Percentiles rank a stretch among this genome's conserved stretches.
Evolutionary conservation across 768 basidiomycete genomes (phyloP).

Genomic region (Lactarius trivialis): DNA sequence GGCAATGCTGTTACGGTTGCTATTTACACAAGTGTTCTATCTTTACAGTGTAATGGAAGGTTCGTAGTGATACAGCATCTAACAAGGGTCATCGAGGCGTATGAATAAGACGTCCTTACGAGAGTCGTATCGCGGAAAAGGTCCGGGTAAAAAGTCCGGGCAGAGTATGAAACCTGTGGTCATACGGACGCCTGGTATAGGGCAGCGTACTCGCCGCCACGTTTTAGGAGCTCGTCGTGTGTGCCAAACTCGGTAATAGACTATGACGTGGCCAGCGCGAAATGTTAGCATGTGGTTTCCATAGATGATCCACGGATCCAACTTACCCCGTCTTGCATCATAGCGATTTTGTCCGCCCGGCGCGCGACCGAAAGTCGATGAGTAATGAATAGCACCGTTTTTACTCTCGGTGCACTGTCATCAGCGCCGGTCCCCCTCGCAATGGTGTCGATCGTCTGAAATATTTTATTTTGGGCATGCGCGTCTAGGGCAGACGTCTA

Average conservation of each 20-base stretch:
- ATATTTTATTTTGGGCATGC: slow-evolving; percentile 72
- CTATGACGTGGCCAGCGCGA: slow-evolving; percentile 12
- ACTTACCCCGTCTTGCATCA: slow-evolving; percentile 72
- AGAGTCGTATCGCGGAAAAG: background rate
- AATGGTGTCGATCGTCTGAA: slow-evolving; percentile 64
- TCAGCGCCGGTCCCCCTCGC: slow-evolving; percentile 48
- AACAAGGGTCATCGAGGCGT: background rate
- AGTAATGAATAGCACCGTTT: slow-evolving; percentile 79
- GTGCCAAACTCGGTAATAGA: slow-evolving; percentile 28
- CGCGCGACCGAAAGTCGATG: slow-evolving; percentile 77
- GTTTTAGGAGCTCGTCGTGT: slow-evolving; percentile 26
- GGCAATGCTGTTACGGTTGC: slow-evolving; percentile 12
- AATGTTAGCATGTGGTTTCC: slow-evolving; percentile 9
- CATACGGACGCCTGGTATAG: slow-evolving; percentile 24
- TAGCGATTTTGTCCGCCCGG: slow-evolving; percentile 78
- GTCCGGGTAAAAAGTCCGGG: background rate
- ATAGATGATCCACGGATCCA: background rate
- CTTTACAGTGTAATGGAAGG: slow-evolving; percentile 21
- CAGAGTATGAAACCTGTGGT: background rate
- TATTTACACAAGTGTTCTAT: slow-evolving; percentile 16
- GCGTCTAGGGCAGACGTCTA: slow-evolving; percentile 79
- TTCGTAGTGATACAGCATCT: slow-evolving; percentile 18
- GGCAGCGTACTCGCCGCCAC: slow-evolving; percentile 25
- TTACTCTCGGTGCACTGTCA: slow-evolving; percentile 36
- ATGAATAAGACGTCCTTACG: slow-evolving; percentile 15